Evolutionary conservation across 2,329 filamentous ascomycete genomes (phyloP).

Genomic region (Penicillium sclerotigenum): DNA sequence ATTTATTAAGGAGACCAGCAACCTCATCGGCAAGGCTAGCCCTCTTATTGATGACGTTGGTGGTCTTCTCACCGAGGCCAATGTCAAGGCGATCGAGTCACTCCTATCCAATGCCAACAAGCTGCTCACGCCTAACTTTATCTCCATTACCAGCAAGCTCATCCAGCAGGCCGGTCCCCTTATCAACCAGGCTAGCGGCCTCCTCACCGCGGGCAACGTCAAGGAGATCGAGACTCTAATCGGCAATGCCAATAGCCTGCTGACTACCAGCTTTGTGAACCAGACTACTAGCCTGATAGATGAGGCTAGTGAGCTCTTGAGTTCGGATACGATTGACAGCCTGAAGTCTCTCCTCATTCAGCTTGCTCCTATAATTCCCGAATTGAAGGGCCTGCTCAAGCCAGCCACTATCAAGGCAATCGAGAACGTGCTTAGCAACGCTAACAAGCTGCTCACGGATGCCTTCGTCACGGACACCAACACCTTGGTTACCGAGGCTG

Average conservation of each 20-base stretch:
- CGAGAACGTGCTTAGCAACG: conserved; percentile 17
- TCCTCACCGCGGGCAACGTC: conserved; percentile 55
- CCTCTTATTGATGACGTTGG: conserved; percentile 4
- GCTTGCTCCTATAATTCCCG: conserved; percentile 16
- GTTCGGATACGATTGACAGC: conserved; percentile 8
- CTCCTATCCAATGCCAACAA: conserved; percentile 14
- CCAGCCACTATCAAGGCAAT: conserved; percentile 19
- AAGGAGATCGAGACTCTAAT: conserved; percentile 63
- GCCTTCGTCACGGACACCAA: conserved; percentile 22
- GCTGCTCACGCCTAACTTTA: conserved; percentile 12
- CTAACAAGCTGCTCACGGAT: conserved; percentile 22
- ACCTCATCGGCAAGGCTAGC: conserved; percentile 11
- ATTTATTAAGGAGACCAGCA: conserved; percentile 19
- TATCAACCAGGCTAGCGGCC: conserved; percentile 1
- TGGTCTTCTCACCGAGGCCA: conserved; percentile 32
- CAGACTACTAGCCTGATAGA: conserved; percentile 17
- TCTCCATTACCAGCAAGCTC: conserved; percentile 12
- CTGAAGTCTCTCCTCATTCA: conserved; percentile 23
- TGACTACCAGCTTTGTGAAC: conserved; percentile 11
- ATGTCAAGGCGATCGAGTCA: conserved; percentile 71
- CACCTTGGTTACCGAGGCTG: conserved; percentile 18
- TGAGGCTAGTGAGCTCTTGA: conserved; percentile 16
- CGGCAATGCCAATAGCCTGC: conserved; percentile 13
- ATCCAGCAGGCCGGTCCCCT: conserved; percentile 14
- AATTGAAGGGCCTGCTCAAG: conserved; percentile 21